Evolutionary conservation across 139 green algal species (phyloP).

Genomic region (Coelastrella sp.): DNA sequence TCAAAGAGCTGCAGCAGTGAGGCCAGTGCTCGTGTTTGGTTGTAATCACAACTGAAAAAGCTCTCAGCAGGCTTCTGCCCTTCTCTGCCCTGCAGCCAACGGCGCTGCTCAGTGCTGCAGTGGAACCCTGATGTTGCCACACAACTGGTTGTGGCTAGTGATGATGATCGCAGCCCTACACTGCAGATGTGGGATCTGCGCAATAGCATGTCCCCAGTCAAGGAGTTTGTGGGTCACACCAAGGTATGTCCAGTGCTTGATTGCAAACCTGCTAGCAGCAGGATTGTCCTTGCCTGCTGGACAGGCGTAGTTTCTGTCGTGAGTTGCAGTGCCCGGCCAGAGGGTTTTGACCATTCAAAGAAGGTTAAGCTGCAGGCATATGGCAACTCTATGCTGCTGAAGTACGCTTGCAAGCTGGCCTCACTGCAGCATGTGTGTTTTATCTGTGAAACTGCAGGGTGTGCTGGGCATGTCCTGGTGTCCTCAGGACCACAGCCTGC

Average conservation of each 20-base stretch:
- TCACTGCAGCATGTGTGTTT: background rate
- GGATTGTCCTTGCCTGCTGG: background rate
- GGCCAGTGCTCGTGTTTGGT: too few relatives aligned
- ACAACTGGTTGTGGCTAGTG: constrained; percentile 95
- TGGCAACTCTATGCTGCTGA: too few relatives aligned
- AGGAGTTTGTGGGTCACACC: constrained; percentile 90
- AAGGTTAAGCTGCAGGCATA: too few relatives aligned
- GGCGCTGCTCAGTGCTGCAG: constrained; percentile 78
- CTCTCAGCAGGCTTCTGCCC: background rate
- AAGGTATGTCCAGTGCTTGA: constrained; percentile 62
- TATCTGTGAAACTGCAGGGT: constrained; percentile 54
- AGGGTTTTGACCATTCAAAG: too few relatives aligned
- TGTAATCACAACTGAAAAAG: too few relatives aligned
- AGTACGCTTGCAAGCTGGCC: too few relatives aligned
- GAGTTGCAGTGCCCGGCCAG: too few relatives aligned
- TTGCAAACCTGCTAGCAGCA: background rate
- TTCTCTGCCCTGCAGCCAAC: constrained; percentile 53
- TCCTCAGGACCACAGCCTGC: constrained; percentile 84
- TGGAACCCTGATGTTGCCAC: constrained; percentile 96
- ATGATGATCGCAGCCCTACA: constrained; percentile 91
- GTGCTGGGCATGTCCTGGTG: constrained; percentile 96
- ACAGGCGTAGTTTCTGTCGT: too few relatives aligned
- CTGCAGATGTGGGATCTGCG: constrained; percentile 97
- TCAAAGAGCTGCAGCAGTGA: too few relatives aligned
- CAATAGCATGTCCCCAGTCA: constrained; percentile 88